Conservation (phyloP, 768 basidiomycete genomes). For the Auricularia sp. region DNA sequence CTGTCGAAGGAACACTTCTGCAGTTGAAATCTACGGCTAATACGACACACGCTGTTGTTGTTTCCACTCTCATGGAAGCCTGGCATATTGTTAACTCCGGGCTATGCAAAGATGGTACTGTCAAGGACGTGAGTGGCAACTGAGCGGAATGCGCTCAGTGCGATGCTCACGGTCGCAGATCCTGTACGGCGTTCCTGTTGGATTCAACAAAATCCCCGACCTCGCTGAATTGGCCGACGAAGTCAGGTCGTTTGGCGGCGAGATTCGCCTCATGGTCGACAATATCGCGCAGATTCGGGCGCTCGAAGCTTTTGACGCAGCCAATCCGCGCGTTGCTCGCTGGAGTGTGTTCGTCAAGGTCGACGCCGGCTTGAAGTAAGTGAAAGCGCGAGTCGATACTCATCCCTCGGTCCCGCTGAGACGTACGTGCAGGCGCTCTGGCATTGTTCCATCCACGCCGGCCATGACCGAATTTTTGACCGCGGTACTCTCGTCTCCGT, state of each 20-base stretch:
- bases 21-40: constrained; percentile 50
- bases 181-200: constrained; percentile 69
- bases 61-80: constrained; percentile 78
- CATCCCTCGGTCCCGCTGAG: neutral
- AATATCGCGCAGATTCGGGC: constrained; percentile 60
- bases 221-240: constrained; percentile 49
- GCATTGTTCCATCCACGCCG: constrained; percentile 42
- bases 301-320: constrained; percentile 49
- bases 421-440: constrained; percentile 51
- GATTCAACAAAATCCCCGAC: constrained; percentile 60
- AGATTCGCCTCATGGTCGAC: constrained; percentile 62
- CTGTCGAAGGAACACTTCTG: constrained; percentile 59
- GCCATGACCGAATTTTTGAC: constrained; percentile 47
- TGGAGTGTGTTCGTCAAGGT: constrained; percentile 81
- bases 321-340: constrained; percentile 26
- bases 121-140: constrained; percentile 59
- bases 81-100: constrained; percentile 62
- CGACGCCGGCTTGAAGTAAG: constrained; percentile 68
- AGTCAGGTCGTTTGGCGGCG: constrained; percentile 43
- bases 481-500: constrained; percentile 40
- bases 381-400: neutral
- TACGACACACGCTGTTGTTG: constrained; percentile 52
- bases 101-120: constrained; percentile 56
- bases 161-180: constrained; percentile 36
- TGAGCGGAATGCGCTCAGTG: neutral